Percentiles rank a stretch among this genome's conserved stretches.
Evolutionary conservation across 1,284 basidiomycete species (phyloP).

Genomic region (Thelephora terrestris): DNA sequence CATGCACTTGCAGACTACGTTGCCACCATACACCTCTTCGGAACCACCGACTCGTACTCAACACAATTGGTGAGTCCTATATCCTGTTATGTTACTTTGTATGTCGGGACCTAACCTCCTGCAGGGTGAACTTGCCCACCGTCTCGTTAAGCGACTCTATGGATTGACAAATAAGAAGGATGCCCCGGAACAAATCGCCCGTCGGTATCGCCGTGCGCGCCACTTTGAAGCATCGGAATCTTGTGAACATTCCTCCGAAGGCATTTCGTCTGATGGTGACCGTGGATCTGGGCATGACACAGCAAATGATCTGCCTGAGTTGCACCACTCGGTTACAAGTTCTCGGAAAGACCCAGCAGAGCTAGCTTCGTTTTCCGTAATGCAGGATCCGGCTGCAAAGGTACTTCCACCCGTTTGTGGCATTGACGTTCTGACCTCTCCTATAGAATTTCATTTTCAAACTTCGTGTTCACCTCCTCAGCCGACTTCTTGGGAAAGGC

Average conservation of each 20-base stretch:
- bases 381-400: conserved; percentile 14
- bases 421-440: background rate
- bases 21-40: conserved; percentile 11
- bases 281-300: too few relatives aligned
- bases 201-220: conserved; percentile 8
- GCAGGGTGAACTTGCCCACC: conserved; percentile 15
- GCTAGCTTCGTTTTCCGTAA: conserved; percentile 5
- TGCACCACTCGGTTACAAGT: too few relatives aligned
- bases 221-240: too few relatives aligned
- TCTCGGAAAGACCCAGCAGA: background rate
- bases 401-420: conserved; percentile 8
- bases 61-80: conserved; percentile 19
- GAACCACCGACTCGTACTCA: too few relatives aligned
- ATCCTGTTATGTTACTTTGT: background rate
- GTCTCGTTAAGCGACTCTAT: conserved; percentile 8
- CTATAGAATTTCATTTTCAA: background rate
- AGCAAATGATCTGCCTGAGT: too few relatives aligned
- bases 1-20: conserved; percentile 15
- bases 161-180: too few relatives aligned
- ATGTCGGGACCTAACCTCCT: background rate
- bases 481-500: too few relatives aligned
- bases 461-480: too few relatives aligned
- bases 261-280: too few relatives aligned
- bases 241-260: too few relatives aligned
- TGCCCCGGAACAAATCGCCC: conserved; percentile 4